Evolutionary conservation across 495 filamentous ascomycete genomes (phyloP).

Genomic region (Alectoria sarmentosa): DNA sequence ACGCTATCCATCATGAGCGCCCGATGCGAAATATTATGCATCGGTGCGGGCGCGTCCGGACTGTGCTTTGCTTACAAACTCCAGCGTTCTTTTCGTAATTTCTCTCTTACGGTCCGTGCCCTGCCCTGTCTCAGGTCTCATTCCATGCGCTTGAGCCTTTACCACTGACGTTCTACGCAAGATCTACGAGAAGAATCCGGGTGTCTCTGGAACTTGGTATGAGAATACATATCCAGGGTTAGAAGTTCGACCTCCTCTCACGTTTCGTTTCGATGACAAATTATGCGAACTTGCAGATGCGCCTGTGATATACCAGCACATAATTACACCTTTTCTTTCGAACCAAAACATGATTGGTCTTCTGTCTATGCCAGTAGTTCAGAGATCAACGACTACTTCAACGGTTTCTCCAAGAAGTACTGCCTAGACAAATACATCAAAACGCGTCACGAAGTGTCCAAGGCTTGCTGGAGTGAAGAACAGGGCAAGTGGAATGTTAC

Average conservation of each 20-base stretch:
- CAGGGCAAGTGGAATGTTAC: slow-evolving; percentile 43
- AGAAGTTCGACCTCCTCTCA: background rate
- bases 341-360: slow-evolving; percentile 49
- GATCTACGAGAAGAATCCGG: slow-evolving; percentile 77
- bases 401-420: slow-evolving; percentile 38
- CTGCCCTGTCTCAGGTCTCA: no score
- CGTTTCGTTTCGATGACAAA: no score
- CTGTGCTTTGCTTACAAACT: slow-evolving; percentile 55
- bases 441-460: slow-evolving; percentile 34
- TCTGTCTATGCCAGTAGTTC: slow-evolving; percentile 48
- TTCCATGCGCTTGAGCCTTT: no score
- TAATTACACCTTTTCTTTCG: slow-evolving; percentile 46
- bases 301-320: slow-evolving; percentile 45
- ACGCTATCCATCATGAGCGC: no score
- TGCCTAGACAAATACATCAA: slow-evolving; percentile 37
- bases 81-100: slow-evolving; percentile 47
- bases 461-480: slow-evolving; percentile 37
- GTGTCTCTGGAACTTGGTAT: slow-evolving; percentile 66
- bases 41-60: slow-evolving; percentile 61
- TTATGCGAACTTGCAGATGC: slow-evolving; percentile 32
- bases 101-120: slow-evolving; percentile 54
- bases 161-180: no score
- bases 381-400: slow-evolving; percentile 55
- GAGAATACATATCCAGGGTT: slow-evolving; percentile 62
- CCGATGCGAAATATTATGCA: slow-evolving; percentile 16